Evolutionary conservation across 371 early-diverging fungal genomes (phyloP).

Genomic region (Zychaea mexicana): DNA sequence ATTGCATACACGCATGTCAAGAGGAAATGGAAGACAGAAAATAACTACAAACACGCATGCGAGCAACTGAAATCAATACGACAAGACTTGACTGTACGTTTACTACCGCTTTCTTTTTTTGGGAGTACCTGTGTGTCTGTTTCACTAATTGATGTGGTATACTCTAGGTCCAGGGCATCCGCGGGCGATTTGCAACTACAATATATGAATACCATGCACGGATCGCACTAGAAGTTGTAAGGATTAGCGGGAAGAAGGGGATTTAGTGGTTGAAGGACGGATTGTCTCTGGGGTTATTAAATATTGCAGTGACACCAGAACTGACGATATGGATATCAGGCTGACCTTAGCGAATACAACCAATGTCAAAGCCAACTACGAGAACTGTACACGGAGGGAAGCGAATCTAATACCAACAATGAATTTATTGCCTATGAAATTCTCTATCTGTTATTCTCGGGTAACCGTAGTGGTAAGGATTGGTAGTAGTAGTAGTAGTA

Average conservation of each 20-base stretch:
- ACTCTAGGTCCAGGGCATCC: slow-evolving; percentile 84
- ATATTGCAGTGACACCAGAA: no score
- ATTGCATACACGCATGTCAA: slow-evolving; percentile 71
- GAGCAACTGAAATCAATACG: slow-evolving; percentile 91
- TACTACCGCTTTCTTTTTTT: not conserved
- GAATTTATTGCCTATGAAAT: slow-evolving; percentile 94
- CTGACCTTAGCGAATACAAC: slow-evolving; percentile 96
- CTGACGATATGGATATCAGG: slow-evolving; percentile 34
- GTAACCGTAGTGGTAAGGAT: slow-evolving; percentile 74
- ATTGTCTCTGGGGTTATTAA: no score
- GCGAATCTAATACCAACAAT: slow-evolving; percentile 63
- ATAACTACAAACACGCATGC: slow-evolving; percentile 84
- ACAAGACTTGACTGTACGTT: slow-evolving; percentile 82
- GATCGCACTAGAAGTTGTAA: slow-evolving; percentile 89
- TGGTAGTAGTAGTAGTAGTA: not conserved
- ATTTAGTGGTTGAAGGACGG: not conserved
- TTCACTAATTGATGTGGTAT: no score
- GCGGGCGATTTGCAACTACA: slow-evolving; percentile 88
- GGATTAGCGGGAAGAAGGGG: not conserved
- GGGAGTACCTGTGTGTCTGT: not conserved
- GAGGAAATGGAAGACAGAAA: slow-evolving; percentile 71
- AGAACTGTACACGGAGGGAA: slow-evolving; percentile 72
- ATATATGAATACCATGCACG: slow-evolving; percentile 95
- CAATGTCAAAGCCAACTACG: slow-evolving; percentile 95
- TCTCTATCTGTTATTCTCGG: slow-evolving; percentile 87